These are phyloP conservation scores for Diaporthe citrichinensis DNA, from an alignment of 2,329 filamentous ascomycete species.

Conservation along the genomic window DNA sequence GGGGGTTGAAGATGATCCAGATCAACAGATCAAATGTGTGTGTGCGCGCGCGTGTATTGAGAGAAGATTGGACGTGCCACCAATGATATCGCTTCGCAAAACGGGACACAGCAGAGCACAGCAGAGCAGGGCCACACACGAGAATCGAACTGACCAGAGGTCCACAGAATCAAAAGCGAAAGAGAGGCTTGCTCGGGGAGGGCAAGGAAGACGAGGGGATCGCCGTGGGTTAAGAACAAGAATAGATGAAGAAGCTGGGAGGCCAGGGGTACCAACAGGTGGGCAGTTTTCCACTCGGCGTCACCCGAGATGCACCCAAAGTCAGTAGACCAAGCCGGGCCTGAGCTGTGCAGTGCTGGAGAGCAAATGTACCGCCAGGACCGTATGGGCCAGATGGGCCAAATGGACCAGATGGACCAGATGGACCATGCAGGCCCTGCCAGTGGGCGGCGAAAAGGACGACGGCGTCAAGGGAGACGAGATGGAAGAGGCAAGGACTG, in stretches of 20 bases:
- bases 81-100: slow-evolving; percentile 21
- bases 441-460: slow-evolving; percentile 21
- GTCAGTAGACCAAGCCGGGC: slow-evolving; percentile 10
- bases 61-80: slow-evolving; percentile 22
- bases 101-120: slow-evolving; percentile 24
- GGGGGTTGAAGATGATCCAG: slow-evolving; percentile 30
- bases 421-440: slow-evolving; percentile 22
- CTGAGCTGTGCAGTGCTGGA: background rate
- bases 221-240: slow-evolving; percentile 38
- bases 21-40: slow-evolving; percentile 38
- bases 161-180: slow-evolving; percentile 36
- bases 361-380: slow-evolving; percentile 14
- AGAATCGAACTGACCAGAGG: slow-evolving; percentile 34
- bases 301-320: slow-evolving; percentile 38
- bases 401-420: slow-evolving; percentile 8
- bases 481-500: slow-evolving; percentile 15
- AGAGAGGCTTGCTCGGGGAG: slow-evolving; percentile 10
- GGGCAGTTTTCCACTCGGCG: slow-evolving; percentile 41
- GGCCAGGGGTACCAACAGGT: slow-evolving; percentile 25
- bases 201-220: slow-evolving; percentile 38
- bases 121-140: slow-evolving; percentile 18
- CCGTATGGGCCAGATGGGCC: slow-evolving; percentile 2
- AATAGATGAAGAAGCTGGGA: slow-evolving; percentile 17
- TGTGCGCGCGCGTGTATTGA: slow-evolving; percentile 1
- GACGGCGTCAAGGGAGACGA: slow-evolving; percentile 32